Conservation (phyloP, 441 rosid genomes). For the Eutrema salsugineum region DNA sequence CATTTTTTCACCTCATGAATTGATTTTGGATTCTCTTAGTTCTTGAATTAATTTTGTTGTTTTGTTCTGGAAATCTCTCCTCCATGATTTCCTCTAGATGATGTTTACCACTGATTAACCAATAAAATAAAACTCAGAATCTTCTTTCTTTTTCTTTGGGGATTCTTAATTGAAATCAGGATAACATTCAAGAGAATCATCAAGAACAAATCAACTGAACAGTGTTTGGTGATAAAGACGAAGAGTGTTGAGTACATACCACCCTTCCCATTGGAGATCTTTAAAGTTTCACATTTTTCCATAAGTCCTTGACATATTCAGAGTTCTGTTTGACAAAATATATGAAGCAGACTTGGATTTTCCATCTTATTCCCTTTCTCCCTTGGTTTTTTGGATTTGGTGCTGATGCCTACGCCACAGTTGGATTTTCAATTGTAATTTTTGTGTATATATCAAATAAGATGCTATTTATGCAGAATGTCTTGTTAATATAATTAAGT, state of each 20-base stretch:
- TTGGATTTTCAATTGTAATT: too few species aligned
- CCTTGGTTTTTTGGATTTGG: neutral
- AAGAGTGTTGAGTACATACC: too few species aligned
- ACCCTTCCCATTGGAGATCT: neutral
- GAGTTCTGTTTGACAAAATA: neutral
- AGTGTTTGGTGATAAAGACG: too few species aligned
- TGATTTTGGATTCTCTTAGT: neutral
- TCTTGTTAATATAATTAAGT: too few species aligned
- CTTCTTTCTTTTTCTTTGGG: neutral
- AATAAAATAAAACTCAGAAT: neutral
- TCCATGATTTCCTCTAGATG: too few species aligned
- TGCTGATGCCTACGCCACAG: too few species aligned
- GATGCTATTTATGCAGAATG: too few species aligned
- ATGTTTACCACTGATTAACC: too few species aligned
- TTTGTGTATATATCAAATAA: too few species aligned
- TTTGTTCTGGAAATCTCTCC: neutral
- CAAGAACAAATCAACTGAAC: constrained; percentile 60
- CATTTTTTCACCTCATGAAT: neutral
- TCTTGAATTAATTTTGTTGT: neutral
- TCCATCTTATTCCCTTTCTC: neutral
- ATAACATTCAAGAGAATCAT: constrained; percentile 88
- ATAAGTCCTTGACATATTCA: neutral
- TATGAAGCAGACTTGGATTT: neutral
- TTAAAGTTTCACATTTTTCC: neutral
- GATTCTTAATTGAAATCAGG: constrained; percentile 34